Base-by-base conservation (phyloP, 2,329 filamentous ascomycete genomes). In the Tolypocladium pustulatum region DNA sequence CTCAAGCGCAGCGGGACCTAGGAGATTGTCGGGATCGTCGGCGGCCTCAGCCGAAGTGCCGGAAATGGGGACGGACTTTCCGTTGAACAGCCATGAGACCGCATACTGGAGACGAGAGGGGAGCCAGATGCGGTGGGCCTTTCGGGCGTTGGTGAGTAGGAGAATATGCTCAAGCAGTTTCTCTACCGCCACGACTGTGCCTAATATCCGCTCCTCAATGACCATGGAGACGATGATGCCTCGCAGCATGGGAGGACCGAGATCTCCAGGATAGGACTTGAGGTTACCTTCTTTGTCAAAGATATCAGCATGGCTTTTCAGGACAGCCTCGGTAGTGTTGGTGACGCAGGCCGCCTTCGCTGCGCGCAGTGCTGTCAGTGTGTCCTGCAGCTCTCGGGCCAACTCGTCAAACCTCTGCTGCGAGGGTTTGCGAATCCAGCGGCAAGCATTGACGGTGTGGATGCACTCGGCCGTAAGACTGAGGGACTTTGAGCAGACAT, bases 171-270 rank as follows among this genome's bases (percentile, higher is more conserved):
- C 65, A 0, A 80, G 63, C 0, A 80, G 61, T 1, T 61, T 60
- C 41, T 76, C 71, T 6, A 71, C 66, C 0, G 69, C 64, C 0
- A 34, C 54, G 0, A 64, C 63, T n/a, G 62, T 58, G 6, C 55
- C 66, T 20, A 64, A 61, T 7, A 79, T 68, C 17, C 74, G 71
- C 64, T 80, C 77, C 57, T 80, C 76, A 9, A 78, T 68, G 4
- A 79, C 74, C 74, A 81, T 78, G 17, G 72, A 71, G 4, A 78
- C 61, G 2, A 78, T 67, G n/a, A 81, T 69, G 0, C 73, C 76
- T 0, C 70, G 66, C 2, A 79, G 59, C 9, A 67, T 64, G 0
- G 67, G 66, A 5, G 68, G 63, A 0, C 66, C 63, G 2, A 57
- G 36, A 12, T 64, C 61, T 3, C 65, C 64, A 9, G 49, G 20